Conservation (phyloP, 2,329 filamentous ascomycete species). For the Sclerotinia glacialis region DNA sequence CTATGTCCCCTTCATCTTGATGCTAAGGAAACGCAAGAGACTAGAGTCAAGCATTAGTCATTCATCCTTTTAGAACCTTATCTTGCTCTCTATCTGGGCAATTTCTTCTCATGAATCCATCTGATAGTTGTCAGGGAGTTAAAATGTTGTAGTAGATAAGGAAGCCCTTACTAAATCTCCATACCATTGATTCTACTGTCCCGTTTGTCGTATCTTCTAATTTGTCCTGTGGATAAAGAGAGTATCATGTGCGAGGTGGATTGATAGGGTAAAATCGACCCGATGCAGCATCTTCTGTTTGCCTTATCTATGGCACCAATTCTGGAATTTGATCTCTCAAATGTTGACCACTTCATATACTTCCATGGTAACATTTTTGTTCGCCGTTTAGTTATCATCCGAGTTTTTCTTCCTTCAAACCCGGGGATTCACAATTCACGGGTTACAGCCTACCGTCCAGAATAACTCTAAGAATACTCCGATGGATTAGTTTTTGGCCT, state of each 20-base stretch:
- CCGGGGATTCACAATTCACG: not conserved
- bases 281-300: not conserved
- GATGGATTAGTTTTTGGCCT: not conserved
- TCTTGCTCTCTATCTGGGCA: not conserved
- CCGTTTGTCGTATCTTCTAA: slow-evolving; percentile 6
- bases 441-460: not conserved
- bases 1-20: not conserved
- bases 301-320: slow-evolving; percentile 19
- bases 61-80: not conserved
- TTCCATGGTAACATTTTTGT: not conserved
- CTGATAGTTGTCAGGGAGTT: slow-evolving; percentile 16
- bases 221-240: slow-evolving; percentile 3
- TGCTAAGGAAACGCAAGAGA: not conserved
- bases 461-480: not conserved
- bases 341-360: not conserved
- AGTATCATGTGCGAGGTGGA: not conserved
- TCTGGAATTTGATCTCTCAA: not conserved
- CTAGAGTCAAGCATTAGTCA: not conserved
- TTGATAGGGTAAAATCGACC: slow-evolving; percentile 14
- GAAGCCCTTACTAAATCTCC: not conserved
- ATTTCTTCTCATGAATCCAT: not conserved
- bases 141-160: not conserved
- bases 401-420: not conserved
- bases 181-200: not conserved
- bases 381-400: not conserved